phyloP scores from a whole-genome alignment of 1,139 yeast species.

The Pichia sp. region DNA sequence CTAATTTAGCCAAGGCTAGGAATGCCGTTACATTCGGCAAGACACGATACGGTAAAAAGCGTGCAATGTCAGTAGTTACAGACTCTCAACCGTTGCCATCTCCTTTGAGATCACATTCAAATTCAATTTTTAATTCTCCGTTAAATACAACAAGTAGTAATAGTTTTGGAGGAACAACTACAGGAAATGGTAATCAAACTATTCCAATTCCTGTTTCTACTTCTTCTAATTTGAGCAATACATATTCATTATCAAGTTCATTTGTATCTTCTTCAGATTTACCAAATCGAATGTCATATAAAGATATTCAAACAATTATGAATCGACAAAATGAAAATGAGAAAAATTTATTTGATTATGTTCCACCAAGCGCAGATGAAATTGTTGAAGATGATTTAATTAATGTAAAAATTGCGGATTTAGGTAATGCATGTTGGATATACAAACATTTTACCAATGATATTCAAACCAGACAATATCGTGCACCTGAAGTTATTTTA shows the following conservation, averaged over 20 bases:
- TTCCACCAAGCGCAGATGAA: constrained; percentile 31
- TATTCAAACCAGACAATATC: constrained; percentile 80
- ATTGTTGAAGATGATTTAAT: constrained; percentile 35
- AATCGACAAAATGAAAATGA: constrained; percentile 21
- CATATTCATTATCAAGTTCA: constrained; percentile 12
- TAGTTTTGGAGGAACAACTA: background rate
- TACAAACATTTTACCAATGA: constrained; percentile 72
- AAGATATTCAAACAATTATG: constrained; percentile 25
- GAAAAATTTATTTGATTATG: constrained; percentile 21
- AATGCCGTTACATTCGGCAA: constrained; percentile 20
- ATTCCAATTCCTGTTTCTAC: constrained; percentile 14
- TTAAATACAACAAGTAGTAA: constrained; percentile 6
- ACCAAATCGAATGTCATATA: constrained; percentile 21
- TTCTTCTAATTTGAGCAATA: constrained; percentile 4
- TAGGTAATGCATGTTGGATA: constrained; percentile 80
- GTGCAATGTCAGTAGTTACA: constrained; percentile 73
- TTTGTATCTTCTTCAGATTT: constrained; percentile 12
- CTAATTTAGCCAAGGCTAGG: constrained; percentile 13
- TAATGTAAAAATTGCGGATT: constrained; percentile 69
- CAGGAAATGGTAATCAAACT: background rate
- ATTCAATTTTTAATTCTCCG: constrained; percentile 26
- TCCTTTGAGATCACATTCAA: constrained; percentile 31
- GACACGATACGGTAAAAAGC: constrained; percentile 33
- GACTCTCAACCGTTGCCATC: constrained; percentile 44
- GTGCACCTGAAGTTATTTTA: constrained; percentile 72